Percentiles rank a stretch among this genome's conserved stretches.
phyloP scores from a whole-genome alignment of 306 rosid species.

The Fagus sylvatica region DNA sequence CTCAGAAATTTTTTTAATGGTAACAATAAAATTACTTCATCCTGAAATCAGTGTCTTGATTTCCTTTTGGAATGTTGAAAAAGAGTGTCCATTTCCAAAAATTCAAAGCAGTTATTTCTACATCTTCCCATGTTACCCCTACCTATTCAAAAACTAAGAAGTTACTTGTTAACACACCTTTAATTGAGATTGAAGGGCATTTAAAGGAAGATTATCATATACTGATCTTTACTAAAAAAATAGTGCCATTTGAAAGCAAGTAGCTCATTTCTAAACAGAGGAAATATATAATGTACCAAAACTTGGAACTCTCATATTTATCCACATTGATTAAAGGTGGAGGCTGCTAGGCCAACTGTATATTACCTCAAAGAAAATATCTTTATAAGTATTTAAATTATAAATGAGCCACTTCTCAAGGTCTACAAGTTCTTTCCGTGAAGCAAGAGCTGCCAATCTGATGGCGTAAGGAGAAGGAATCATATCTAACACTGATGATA shows the following conservation, averaged over 20 bases:
- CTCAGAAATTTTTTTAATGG: background rate
- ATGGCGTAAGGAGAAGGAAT: constrained; percentile 71
- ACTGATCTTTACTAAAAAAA: background rate
- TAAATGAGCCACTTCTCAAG: constrained; percentile 87
- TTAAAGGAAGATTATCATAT: background rate
- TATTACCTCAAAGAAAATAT: constrained; percentile 81
- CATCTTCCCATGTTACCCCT: background rate
- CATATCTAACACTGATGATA: constrained; percentile 62
- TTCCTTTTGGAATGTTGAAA: background rate
- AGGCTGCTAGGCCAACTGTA: background rate
- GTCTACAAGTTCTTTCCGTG: constrained; percentile 74
- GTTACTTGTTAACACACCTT: background rate
- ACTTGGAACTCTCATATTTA: background rate
- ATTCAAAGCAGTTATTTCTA: background rate
- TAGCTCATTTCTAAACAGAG: background rate
- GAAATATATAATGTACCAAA: background rate
- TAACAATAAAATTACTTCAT: background rate
- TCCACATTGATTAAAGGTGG: background rate
- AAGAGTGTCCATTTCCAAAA: background rate
- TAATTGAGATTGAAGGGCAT: background rate
- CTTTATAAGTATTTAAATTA: constrained; percentile 63
- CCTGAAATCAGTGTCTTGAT: background rate
- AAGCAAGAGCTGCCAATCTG: constrained; percentile 88
- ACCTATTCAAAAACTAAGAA: background rate
- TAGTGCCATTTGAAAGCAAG: background rate